These are phyloP conservation scores for Wallemia ichthyophaga DNA, from an alignment of 1,284 basidiomycete species.

Conservation along the genomic window DNA sequence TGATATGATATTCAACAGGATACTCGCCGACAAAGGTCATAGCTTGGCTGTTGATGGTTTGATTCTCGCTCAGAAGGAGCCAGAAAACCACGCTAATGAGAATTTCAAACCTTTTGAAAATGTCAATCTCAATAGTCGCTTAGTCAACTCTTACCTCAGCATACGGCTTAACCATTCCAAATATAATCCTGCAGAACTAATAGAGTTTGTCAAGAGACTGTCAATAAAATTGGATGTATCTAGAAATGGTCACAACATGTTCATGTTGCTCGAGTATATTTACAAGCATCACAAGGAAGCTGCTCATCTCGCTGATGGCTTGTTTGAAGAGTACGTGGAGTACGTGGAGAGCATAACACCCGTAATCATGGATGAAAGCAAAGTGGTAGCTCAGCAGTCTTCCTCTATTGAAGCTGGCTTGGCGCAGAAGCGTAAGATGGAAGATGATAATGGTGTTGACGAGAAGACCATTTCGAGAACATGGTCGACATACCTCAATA, in stretches of 20 bases:
- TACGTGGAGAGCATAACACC: background rate
- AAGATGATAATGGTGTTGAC: background rate
- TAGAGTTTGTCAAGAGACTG: background rate
- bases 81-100: background rate
- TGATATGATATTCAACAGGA: background rate
- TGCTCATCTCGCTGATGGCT: background rate
- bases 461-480: background rate
- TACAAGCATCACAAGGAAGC: background rate
- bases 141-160: background rate
- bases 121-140: background rate
- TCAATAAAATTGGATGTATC: background rate
- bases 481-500: background rate
- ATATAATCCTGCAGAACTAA: background rate
- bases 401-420: background rate
- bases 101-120: background rate
- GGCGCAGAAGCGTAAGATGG: background rate
- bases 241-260: background rate
- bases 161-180: background rate
- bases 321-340: background rate
- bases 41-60: background rate
- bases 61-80: background rate
- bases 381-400: background rate
- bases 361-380: background rate
- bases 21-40: background rate
- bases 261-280: background rate